Base-by-base conservation (phyloP, 805 yeast genomes). In the Metschnikowia kunwiensis region DNA sequence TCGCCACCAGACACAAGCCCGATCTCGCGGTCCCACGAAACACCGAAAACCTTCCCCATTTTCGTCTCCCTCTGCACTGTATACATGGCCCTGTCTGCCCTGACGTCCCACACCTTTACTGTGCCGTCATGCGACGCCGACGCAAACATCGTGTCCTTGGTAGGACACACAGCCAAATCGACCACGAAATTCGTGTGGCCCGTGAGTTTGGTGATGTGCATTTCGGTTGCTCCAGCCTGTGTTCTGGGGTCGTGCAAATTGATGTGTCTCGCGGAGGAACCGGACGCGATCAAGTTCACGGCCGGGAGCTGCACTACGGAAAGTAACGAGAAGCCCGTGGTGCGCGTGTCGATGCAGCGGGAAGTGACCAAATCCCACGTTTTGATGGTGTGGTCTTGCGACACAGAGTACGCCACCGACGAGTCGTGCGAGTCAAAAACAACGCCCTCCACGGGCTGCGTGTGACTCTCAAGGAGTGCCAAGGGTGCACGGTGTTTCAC, bases 201-300 rank as follows among this genome's bases (percentile, higher is more conserved):
- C 32, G 78, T 69, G 35, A 93, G 72, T 60, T 88, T 94, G 30
- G 73, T 67, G 36, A 76, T 80, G 39, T 80, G 82, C 11, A 79
- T 72, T 25, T 82, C 74, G 6, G 78, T 73, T 5, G 76, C 68
- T 2, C 82, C 71, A 1, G 77, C 61, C 18, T 61, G 63, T 2
- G 73, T 72, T 57, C 98, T 77, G 29, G 97, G 97, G 59, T 93
- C 98, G 55, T 87, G 95, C 43, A 93, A 70, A 36, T 88, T 82
- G 46, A 93, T 89, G 61, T 93, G 97, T 62, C 98, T 82, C n/a
- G 97, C 97, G 9, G 96, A 82, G 1, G 97, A 87, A n/a, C 98
- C 98, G 39, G 91, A 78, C 7, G 89, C 95, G 20, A 93, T 63
- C 37, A 93, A 67, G 44, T 85, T 77, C 35, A 81, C 65, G 33